A percentile compares a stretch with the other conserved stretches of the same genome.
These are phyloP conservation scores for Cryptococcus amylolentus DNA, from an alignment of 1,284 basidiomycete genomes.

Conservation along the genomic window DNA sequence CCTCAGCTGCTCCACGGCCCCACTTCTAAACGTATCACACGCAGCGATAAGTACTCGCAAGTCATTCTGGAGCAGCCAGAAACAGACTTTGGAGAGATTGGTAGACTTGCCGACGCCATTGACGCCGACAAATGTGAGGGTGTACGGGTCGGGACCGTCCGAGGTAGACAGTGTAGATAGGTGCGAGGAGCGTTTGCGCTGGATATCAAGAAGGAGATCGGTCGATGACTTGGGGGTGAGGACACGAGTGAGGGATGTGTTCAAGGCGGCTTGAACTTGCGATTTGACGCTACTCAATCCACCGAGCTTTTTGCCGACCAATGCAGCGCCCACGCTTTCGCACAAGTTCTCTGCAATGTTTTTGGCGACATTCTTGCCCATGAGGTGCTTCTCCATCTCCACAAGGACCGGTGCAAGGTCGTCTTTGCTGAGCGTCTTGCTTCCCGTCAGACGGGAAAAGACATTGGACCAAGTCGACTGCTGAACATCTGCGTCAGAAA, in stretches of 20 bases:
- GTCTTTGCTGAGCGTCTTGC: conserved; percentile 73
- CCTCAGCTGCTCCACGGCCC: conserved; percentile 94
- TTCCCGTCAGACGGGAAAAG: conserved; percentile 74
- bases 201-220: conserved; percentile 74
- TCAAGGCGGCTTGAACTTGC: conserved; percentile 78
- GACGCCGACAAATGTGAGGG: conserved; percentile 97
- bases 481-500: conserved; percentile 42
- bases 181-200: conserved; percentile 52
- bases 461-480: conserved; percentile 54
- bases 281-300: conserved; percentile 80
- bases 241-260: conserved; percentile 84
- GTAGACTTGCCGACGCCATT: conserved; percentile 99
- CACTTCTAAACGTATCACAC: conserved; percentile 97
- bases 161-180: conserved; percentile 55
- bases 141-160: conserved; percentile 72
- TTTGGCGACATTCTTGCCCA: conserved; percentile 97
- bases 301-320: conserved; percentile 86
- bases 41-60: conserved; percentile 92
- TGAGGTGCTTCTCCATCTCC: conserved; percentile 94
- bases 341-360: conserved; percentile 94
- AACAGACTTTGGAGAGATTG: conserved; percentile 96
- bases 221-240: conserved; percentile 95
- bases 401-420: conserved; percentile 85
- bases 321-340: conserved; percentile 80
- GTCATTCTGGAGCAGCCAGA: conserved; percentile 97